phyloP scores from a whole-genome alignment of 1,284 basidiomycete species.

The Trametes versicolor region DNA sequence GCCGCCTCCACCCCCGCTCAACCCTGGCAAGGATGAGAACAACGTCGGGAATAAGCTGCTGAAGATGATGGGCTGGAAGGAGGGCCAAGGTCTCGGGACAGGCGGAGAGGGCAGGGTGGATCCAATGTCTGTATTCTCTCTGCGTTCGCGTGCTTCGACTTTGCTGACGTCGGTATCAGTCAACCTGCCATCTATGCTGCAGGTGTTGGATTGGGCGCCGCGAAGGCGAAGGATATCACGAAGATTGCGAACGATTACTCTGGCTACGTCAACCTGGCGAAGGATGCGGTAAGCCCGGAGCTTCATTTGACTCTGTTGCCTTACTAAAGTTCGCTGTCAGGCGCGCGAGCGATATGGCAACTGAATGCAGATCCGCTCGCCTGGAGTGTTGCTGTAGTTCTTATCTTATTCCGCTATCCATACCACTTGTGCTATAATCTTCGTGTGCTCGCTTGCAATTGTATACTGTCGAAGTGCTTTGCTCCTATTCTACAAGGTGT shows the following conservation, averaged over 20 bases:
- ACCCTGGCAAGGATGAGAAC: constrained; percentile 78
- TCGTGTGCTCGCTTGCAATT: neutral
- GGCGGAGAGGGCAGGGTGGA: constrained; percentile 86
- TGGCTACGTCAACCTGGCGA: constrained; percentile 79
- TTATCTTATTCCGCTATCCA: constrained; percentile 18
- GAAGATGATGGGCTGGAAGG: constrained; percentile 96
- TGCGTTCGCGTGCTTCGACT: neutral
- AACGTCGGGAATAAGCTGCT: constrained; percentile 92
- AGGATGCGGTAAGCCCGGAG: constrained; percentile 59
- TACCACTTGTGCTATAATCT: constrained; percentile 11
- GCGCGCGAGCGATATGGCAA: constrained; percentile 46
- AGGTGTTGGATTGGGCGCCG: constrained; percentile 88
- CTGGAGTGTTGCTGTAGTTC: neutral
- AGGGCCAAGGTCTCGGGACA: constrained; percentile 87
- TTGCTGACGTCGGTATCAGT: constrained; percentile 46
- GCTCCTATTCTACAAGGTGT: neutral
- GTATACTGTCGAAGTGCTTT: neutral
- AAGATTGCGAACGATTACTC: constrained; percentile 77
- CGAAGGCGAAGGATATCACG: constrained; percentile 85
- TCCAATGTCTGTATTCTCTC: constrained; percentile 68
- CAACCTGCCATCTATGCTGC: constrained; percentile 87
- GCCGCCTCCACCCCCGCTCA: constrained; percentile 66
- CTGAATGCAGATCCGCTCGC: constrained; percentile 21
- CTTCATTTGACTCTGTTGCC: neutral
- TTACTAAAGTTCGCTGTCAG: constrained; percentile 22